Evolutionary conservation across 495 filamentous ascomycete species (phyloP).

Genomic region (Penicillium pancosmium): DNA sequence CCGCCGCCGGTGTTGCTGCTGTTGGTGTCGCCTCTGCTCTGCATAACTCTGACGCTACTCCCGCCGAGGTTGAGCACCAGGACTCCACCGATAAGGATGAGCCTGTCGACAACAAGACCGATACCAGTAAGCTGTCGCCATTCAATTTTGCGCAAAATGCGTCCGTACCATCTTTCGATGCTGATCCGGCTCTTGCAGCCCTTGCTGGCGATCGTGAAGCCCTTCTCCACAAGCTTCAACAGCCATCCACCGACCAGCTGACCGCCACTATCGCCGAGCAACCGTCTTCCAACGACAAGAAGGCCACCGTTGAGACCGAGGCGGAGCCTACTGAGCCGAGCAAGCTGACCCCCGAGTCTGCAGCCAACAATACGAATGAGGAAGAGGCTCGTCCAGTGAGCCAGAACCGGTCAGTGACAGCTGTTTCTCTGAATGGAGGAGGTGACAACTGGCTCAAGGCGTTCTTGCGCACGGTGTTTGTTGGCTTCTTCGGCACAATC

Average conservation of each 20-base stretch:
- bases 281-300: constrained; percentile 19
- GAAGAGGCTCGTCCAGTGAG: constrained; percentile 43
- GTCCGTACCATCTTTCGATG: constrained; percentile 33
- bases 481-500: constrained; percentile 43
- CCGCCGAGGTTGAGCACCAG: constrained; percentile 16
- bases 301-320: constrained; percentile 17
- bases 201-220: constrained; percentile 44
- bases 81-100: constrained; percentile 18
- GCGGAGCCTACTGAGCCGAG: constrained; percentile 22
- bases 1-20: constrained; percentile 25
- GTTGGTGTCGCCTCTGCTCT: constrained; percentile 24
- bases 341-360: constrained; percentile 14
- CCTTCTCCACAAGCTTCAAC: constrained; percentile 36
- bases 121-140: constrained; percentile 30
- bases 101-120: constrained; percentile 3
- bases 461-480: constrained; percentile 47
- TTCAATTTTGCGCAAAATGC: constrained; percentile 18
- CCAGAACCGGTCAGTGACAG: constrained; percentile 50
- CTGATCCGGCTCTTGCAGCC: constrained; percentile 43
- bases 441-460: constrained; percentile 49
- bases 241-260: constrained; percentile 38
- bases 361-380: constrained; percentile 29
- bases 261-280: constrained; percentile 17
- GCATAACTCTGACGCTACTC: constrained; percentile 20
- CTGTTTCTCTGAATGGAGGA: constrained; percentile 47